Percentiles rank a stretch among this genome's conserved stretches.
These are phyloP conservation scores for Aspergillus sclerotialis DNA, from an alignment of 2,329 filamentous ascomycete genomes.

Conservation along the genomic window DNA sequence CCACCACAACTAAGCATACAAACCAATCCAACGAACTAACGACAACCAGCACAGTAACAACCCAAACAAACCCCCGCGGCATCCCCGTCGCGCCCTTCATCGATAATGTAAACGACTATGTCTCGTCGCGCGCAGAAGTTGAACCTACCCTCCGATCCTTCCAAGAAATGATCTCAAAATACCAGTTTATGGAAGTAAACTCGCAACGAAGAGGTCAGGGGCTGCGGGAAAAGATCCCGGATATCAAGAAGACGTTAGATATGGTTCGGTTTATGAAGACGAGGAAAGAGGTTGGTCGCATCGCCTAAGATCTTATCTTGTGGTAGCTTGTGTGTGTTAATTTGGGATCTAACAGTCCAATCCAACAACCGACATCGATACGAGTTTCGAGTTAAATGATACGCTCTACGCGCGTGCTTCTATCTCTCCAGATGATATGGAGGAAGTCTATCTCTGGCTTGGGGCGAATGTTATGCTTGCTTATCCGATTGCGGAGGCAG, in stretches of 20 bases:
- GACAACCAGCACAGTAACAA: conserved; percentile 16
- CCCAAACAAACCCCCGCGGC: conserved; percentile 38
- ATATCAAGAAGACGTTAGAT: conserved; percentile 93
- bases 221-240: conserved; percentile 89
- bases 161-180: conserved; percentile 65
- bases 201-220: conserved; percentile 75
- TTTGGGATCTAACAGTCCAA: conserved; percentile 10
- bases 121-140: conserved; percentile 39
- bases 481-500: conserved; percentile 84
- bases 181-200: conserved; percentile 98
- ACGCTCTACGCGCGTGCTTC: conserved; percentile 86
- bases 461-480: conserved; percentile 97
- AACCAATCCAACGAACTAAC: too few species aligned
- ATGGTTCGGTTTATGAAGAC: conserved; percentile 80
- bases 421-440: conserved; percentile 61
- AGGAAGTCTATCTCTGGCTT: conserved; percentile 97
- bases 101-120: conserved; percentile 41
- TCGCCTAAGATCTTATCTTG: too few species aligned
- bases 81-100: conserved; percentile 42
- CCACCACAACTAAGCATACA: too few species aligned
- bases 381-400: conserved; percentile 93
- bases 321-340: background rate
- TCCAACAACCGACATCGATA: conserved; percentile 61
- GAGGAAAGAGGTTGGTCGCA: conserved; percentile 67
- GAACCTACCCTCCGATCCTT: conserved; percentile 40